Base-by-base conservation (phyloP, 441 rosid species). In the Populus trichocarpa region DNA sequence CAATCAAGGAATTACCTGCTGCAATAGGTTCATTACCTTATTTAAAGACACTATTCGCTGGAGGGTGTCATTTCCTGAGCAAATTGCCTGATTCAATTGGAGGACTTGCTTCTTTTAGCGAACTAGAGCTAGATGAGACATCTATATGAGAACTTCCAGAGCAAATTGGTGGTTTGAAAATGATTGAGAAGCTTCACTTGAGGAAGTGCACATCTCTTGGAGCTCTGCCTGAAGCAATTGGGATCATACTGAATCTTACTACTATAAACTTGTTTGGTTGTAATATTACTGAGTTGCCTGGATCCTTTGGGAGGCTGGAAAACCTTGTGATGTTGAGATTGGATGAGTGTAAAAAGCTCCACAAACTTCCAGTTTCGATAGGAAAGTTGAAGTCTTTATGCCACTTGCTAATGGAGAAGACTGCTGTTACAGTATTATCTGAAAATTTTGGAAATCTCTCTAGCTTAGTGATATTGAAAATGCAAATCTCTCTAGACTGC, bases 371-470 rank as follows among this genome's bases (percentile, higher is more conserved):
- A 2, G 67, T 82, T 22, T 87, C 93, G 57, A 82, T 86, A 59
- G 90, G 91, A 26, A 59, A 86, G 50, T 80, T 90, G 86, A 90
- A 82, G 71, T 84, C 89, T 22, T 85, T 93, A 79, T 81, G 73
- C 46, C 78, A 0, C 59, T 73, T 91, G 67, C 40, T 66, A 66
- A 91, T 89, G 90, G 75, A 84, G 76, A 85, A 69, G 64, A 87
- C 95, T 3, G 84, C 66, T 8, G 82, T 91, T 26, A 38, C 69
- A 38, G 81, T 85, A 83, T 59, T 93, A 46, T 93, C 97, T 1
- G 87, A 86, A 53, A 86, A 80, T 76, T 89, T 93, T 0, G 93
- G 94, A 67, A 85, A 50, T 79, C 91, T 91, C 16, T 79, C 90
- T 10, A 74, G 82, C 0, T 75, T 93, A 81, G 78, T 64, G 82